Evolutionary conservation across 176 grass and related monocot species (phyloP).

Genomic region (Carex myosuroides): DNA sequence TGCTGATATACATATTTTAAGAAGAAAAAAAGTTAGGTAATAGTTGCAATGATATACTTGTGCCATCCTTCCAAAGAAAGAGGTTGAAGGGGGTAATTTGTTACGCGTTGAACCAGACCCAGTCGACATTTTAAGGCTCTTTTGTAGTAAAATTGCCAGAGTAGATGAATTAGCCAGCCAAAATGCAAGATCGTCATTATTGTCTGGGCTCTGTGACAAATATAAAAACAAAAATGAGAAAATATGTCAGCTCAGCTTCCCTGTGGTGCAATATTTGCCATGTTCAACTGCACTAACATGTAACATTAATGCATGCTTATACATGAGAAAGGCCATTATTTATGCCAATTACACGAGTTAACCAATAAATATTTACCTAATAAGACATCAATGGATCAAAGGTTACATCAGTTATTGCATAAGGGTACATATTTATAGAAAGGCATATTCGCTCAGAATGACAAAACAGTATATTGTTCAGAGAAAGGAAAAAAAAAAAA

Average conservation of each 20-base stretch:
- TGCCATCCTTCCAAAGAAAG: constrained; percentile 83
- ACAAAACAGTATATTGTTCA: neutral
- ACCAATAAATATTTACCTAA: neutral
- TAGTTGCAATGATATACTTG: constrained; percentile 40
- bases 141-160: constrained; percentile 75
- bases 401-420: neutral
- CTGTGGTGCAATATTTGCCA: neutral
- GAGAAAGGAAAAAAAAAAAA: neutral
- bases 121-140: constrained; percentile 66
- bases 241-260: neutral
- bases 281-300: neutral
- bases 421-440: neutral
- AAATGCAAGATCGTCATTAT: constrained; percentile 63
- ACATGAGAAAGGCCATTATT: neutral
- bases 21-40: neutral
- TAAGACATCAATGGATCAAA: neutral
- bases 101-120: constrained; percentile 44
- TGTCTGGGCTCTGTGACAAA: constrained; percentile 68
- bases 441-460: neutral
- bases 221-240: constrained; percentile 2
- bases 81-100: constrained; percentile 64
- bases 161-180: constrained; percentile 85
- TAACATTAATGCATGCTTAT: neutral
- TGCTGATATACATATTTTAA: neutral
- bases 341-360: neutral